Evolutionary conservation across 345 rosid genomes (phyloP), one percentile per base, ranked within the genome.

Genomic region (Ceriops tagal): DNA sequence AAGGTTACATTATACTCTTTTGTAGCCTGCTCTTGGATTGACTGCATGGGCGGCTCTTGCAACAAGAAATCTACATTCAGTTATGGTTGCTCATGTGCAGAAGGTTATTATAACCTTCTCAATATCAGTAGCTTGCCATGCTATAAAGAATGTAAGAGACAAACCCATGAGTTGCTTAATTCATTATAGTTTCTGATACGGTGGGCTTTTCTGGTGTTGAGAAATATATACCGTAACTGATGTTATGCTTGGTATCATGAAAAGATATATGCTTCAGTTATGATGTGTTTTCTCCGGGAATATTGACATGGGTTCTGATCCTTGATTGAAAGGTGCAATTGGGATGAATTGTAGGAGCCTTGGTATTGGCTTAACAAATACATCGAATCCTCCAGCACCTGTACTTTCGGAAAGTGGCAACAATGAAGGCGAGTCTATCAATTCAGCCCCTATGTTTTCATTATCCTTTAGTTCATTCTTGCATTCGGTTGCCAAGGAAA

Each of bases 21-120:
- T 53, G 39, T 66, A 93, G 98, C 75, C 55, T 93, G 98, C 77
- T 64, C 26, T 0, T 93, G 92, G 96, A 67, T 83, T 27, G 77
- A 85, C 39, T 93, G 96, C 66, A 89, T 95, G 70, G 92, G 95
- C 8, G 98, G 97, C 28, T 46, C 69, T 2, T 93, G 98, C 81
- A 87, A 87, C 79, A 83, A 9, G 64, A 82, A 90, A 46, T 84
- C 81, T 6, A 21, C 59, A 3, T 51, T 87, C 70, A 24, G 69
- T 1, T 85, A 89, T 72, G 75, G n/a, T 21, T 93, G 98, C 46
- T 34, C 71, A 31, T 93, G 97, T 32, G 62, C 51, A 0, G 88
- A 73, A 30, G 98, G 92, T 43, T 87, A 84, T 64, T 18, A n/a
- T 6, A 93, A 91, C 82, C 90, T 93, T 75, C 77, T 89, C 75